Conservation (phyloP, 768 basidiomycete species). For the Boletus rubroflammeus region DNA sequence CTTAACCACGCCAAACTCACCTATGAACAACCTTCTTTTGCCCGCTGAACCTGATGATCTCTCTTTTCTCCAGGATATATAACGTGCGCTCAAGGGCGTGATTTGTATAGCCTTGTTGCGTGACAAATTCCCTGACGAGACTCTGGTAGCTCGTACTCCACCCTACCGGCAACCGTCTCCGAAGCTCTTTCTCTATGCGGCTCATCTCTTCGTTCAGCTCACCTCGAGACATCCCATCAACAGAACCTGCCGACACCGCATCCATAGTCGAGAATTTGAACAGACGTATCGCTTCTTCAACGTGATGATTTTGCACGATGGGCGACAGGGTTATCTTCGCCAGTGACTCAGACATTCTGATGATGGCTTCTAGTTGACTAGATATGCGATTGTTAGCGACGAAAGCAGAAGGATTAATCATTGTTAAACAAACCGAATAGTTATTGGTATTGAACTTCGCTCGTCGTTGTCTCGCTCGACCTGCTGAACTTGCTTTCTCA, state of each 20-base stretch:
- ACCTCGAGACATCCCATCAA: conserved; percentile 87
- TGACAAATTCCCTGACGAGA: conserved; percentile 89
- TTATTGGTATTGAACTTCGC: conserved; percentile 96
- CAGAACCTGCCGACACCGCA: conserved; percentile 90
- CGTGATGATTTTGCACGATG: conserved; percentile 86
- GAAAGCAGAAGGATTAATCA: background rate
- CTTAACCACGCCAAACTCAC: conserved; percentile 20
- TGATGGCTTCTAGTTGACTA: conserved; percentile 95
- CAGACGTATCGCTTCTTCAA: conserved; percentile 95
- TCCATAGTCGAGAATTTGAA: conserved; percentile 99
- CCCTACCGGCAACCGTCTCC: conserved; percentile 81
- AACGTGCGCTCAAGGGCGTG: conserved; percentile 90
- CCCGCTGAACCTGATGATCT: conserved; percentile 75
- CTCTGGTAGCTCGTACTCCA: conserved; percentile 98
- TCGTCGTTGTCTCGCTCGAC: conserved; percentile 98
- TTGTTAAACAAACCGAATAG: conserved; percentile 70
- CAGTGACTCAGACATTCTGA: conserved; percentile 95
- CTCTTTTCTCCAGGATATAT: conserved; percentile 91
- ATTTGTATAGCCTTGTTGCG: conserved; percentile 83
- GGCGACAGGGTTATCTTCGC: conserved; percentile 91
- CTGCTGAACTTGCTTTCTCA: conserved; percentile 91
- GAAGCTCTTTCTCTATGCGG: conserved; percentile 83
- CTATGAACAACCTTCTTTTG: conserved; percentile 58
- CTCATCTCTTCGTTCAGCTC: conserved; percentile 93
- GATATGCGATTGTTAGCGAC: conserved; percentile 1